Base-by-base conservation (phyloP, 495 filamentous ascomycete genomes). In the Chaetomium tenue region DNA sequence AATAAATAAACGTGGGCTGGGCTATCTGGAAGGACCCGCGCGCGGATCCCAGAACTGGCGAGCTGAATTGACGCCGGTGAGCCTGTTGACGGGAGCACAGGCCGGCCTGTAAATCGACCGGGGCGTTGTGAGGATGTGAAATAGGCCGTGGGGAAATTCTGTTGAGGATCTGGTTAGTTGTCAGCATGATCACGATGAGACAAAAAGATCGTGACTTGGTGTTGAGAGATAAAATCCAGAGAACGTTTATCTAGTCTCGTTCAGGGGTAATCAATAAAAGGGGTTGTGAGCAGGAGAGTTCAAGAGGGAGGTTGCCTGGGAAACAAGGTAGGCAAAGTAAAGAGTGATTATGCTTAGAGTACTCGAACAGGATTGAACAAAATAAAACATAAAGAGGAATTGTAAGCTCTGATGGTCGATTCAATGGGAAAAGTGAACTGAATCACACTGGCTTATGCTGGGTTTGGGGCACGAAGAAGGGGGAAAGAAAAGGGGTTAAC, bases 261-360 rank as follows among this genome's bases (percentile, higher is more conserved):
- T 61, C 48, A 61, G 47, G 50, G 59, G 59, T 51, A 28, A 44
- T 40, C 8, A 42, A 61, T n/a, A 16, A 61, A 7, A n/a, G 33
- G 22, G 22, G 2, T 2, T 15, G n/a, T 2, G 26, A 9, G 5
- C 37, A 26, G 15, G 46, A 33, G 11, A 5, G 3, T 5, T 9
- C 33, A 20, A 52, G 25, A 52, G 12, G 11, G n/a, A 28, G 26
- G 28, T 55, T 55, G 52, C 52, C 30, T 16, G 20, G 12, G 52
- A 37, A 9, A 55, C 52, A 37, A 25, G 23, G 25, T 20, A 16
- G 13, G 5, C 50, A 28, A 16, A 28, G 50, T 52, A 52, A 52
- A 52, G 48, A 23, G 23, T 12, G 48, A 4, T 15, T 25, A 3
- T 52, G 11, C 26, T 26, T 25, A 3, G 5, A 16, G 13, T 22